Conservation (phyloP, 257 asterid genomes). For the Salvia miltiorrhiza region DNA sequence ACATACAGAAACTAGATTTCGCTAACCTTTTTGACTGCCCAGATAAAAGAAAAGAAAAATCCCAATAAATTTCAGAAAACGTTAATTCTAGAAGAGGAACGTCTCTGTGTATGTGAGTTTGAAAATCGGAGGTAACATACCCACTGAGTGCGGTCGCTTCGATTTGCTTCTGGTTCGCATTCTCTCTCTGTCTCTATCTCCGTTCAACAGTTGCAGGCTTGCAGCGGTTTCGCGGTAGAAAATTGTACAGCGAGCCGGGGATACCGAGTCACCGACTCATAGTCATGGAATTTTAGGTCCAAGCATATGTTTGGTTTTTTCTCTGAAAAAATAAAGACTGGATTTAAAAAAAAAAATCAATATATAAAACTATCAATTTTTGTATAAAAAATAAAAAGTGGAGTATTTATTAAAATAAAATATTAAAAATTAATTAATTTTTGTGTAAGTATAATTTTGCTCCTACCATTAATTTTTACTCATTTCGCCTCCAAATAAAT, state of each 20-base stretch:
- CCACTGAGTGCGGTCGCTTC: slow-evolving; percentile 39
- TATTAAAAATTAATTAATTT: too few species aligned
- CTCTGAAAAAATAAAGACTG: not conserved
- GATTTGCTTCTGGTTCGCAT: slow-evolving; percentile 69
- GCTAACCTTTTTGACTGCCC: not conserved
- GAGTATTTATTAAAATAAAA: too few species aligned
- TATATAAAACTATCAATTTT: too few species aligned
- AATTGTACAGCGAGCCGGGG: slow-evolving; percentile 16
- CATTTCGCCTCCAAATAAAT: too few species aligned
- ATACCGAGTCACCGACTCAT: too few species aligned
- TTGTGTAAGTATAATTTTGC: too few species aligned
- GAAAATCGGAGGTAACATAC: slow-evolving; percentile 29
- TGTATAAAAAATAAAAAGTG: too few species aligned
- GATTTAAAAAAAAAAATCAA: too few species aligned
- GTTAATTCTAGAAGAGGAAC: not conserved
- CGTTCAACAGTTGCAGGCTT: slow-evolving; percentile 20
- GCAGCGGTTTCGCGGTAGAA: slow-evolving; percentile 30
- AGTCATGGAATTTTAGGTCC: not conserved
- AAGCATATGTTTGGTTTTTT: not conserved
- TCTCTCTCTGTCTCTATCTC: not conserved
- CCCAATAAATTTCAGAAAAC: not conserved
- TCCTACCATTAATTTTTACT: too few species aligned
- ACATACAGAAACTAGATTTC: not conserved
- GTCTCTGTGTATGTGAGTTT: not conserved
- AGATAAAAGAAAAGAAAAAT: not conserved